Evolutionary conservation across 139 green algal species (phyloP).

Genomic region (Tetraselmis striata): DNA sequence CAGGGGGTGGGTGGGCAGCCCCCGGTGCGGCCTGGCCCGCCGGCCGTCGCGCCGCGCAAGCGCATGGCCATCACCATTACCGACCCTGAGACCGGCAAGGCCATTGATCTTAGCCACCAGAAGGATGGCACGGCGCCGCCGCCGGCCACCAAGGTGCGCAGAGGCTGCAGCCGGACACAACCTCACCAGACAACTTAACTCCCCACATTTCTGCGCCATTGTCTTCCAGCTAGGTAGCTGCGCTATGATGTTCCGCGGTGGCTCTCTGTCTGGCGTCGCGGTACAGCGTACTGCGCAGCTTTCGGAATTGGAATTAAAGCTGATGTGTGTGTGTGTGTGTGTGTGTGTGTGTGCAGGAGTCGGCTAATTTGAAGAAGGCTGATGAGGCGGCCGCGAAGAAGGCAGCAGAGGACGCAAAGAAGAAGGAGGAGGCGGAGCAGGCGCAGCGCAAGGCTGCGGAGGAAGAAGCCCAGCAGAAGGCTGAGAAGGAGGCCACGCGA

Average conservation of each 20-base stretch:
- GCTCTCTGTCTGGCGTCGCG: no score
- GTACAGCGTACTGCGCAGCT: no score
- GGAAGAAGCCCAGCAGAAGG: conserved; percentile 10
- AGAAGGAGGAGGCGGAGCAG: background rate
- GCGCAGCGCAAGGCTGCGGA: background rate
- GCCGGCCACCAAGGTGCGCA: no score
- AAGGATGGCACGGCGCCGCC: background rate
- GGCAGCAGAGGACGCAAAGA: conserved; percentile 5
- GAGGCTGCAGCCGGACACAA: no score
- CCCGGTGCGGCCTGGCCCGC: background rate
- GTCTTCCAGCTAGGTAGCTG: no score
- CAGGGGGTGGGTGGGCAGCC: no score
- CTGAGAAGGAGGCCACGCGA: background rate
- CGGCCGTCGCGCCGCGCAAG: background rate
- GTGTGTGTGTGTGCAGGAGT: background rate
- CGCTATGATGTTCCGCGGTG: no score
- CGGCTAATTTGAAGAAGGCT: no score
- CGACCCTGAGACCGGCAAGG: background rate
- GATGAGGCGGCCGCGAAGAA: conserved; percentile 2
- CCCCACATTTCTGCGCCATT: no score
- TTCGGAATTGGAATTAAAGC: no score
- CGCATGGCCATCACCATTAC: background rate
- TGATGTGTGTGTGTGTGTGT: background rate
- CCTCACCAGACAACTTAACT: no score
- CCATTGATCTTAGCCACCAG: background rate